Conservation (phyloP, 208 protist species). For the Porcisia hertigi region DNA sequence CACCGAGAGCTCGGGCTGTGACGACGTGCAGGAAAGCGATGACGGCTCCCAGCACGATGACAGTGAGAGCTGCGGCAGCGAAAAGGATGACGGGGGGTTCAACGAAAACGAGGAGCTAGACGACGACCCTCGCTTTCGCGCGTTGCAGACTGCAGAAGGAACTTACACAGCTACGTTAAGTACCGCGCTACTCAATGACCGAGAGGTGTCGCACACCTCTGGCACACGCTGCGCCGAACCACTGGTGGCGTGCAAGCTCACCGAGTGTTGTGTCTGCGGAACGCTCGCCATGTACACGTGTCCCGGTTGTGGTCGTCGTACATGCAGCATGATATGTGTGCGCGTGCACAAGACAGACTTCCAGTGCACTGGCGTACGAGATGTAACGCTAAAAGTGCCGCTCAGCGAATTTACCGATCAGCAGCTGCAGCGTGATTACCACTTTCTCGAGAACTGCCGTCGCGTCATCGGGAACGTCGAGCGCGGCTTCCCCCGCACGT, state of each 20-base stretch:
- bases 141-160: neutral
- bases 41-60: neutral
- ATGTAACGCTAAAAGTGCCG: constrained; percentile 58
- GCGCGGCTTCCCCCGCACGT: constrained; percentile 51
- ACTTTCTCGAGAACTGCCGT: constrained; percentile 80
- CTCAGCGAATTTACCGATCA: constrained; percentile 72
- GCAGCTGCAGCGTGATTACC: constrained; percentile 80
- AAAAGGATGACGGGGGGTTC: neutral
- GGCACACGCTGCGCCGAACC: neutral
- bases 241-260: neutral
- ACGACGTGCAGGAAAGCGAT: neutral
- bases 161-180: constrained; percentile 12
- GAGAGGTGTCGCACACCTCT: constrained; percentile 11
- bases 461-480: constrained; percentile 69
- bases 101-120: neutral
- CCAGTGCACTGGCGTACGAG: constrained; percentile 57
- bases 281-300: constrained; percentile 68
- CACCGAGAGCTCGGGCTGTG: neutral
- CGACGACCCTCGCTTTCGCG: neutral
- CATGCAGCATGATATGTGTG: constrained; percentile 82
- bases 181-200: constrained; percentile 36
- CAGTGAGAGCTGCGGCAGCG: neutral
- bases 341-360: constrained; percentile 72
- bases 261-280: constrained; percentile 71
- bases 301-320: constrained; percentile 66